Percentiles rank a stretch among this genome's conserved stretches.
These are phyloP conservation scores for Cutaneotrichosporon daszewskae DNA, from an alignment of 1,284 basidiomycete species.

Conservation along the genomic window DNA sequence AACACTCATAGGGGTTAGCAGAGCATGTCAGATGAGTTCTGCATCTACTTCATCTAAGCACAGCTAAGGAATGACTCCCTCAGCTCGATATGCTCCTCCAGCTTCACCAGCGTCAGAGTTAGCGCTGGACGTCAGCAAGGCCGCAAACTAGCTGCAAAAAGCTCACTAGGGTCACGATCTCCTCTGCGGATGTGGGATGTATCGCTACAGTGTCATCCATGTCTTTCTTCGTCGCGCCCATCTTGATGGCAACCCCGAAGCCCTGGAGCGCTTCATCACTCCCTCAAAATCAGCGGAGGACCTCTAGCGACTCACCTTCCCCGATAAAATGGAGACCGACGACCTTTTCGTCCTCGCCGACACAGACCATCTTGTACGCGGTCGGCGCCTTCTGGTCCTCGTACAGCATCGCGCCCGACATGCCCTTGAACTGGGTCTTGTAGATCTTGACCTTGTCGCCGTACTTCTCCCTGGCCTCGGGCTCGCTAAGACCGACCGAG, in stretches of 20 bases:
- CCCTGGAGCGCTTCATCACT: slow-evolving; percentile 92
- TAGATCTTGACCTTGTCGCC: slow-evolving; percentile 87
- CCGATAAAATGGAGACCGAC: slow-evolving; percentile 94
- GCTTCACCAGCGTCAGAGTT: too few relatives aligned
- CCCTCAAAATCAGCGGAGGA: too few relatives aligned
- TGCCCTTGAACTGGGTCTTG: slow-evolving; percentile 65
- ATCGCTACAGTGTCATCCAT: slow-evolving; percentile 87
- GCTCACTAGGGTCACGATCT: slow-evolving; percentile 44
- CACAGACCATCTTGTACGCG: slow-evolving; percentile 83
- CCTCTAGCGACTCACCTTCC: slow-evolving; percentile 66
- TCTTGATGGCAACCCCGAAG: slow-evolving; percentile 85
- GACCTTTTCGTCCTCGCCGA: slow-evolving; percentile 83
- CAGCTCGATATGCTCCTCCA: too few relatives aligned
- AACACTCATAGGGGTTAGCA: too few relatives aligned
- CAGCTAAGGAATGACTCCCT: too few relatives aligned
- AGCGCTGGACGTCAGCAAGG: too few relatives aligned
- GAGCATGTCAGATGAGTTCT: too few relatives aligned
- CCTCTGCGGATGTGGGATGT: slow-evolving; percentile 51
- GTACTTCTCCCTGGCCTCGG: slow-evolving; percentile 78
- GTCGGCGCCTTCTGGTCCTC: slow-evolving; percentile 86
- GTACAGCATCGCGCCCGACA: slow-evolving; percentile 82
- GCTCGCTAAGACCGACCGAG: slow-evolving; percentile 85
- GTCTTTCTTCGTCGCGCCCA: slow-evolving; percentile 81
- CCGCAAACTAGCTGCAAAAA: too few relatives aligned
- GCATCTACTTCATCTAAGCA: too few relatives aligned